Base-by-base conservation (phyloP, 2,329 filamentous ascomycete genomes). In the Teratosphaeria epicoccoides region DNA sequence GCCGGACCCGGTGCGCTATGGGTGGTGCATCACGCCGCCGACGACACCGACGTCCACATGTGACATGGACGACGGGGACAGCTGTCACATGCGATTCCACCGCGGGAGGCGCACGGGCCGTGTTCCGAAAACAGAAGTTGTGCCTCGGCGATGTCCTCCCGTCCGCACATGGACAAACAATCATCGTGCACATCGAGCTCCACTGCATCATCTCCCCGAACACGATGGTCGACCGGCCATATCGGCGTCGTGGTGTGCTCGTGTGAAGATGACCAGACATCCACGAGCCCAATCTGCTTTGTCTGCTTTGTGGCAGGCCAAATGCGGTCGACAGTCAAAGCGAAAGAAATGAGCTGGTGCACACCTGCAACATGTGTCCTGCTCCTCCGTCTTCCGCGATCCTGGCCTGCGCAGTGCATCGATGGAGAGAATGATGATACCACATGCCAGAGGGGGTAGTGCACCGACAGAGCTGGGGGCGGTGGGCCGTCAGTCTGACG, bases 371-470 rank as follows among this genome's bases (percentile, higher is more conserved):
- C 9, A 40, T 40, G n/a, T 40, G 33, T 40, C n/a, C 33, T 17
- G 33, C 33, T 40, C 33, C 26, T 28, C 12, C 12, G 26, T 10
- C 9, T 6, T 10, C 6, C 26, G 2, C 12, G 12, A 10, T 6
- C 9, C 26, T 28, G 12, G 9, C 9, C 26, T 29, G 28, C 28
- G 14, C 28, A 29, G 33, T 40, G 33, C 33, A 40, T 14, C 33
- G 20, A 17, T 43, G 10, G 28, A 23, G 29, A 58, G 9, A 4
- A 59, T 59, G 57, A 48, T 56, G 33, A 52, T 59, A 17, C 58
- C 58, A 23, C 50, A 58, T 33, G 46, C 58, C 4, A 47, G 48
- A n/a, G 53, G 56, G 11, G 49, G 55, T 20, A 33, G 43, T 26
- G 50, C 55, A 25, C 52, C 56, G 33, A 51, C 51, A 3, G 49